Base-by-base conservation (phyloP, 192 early-diverging fungal genomes). In the Kickxella alabastrina region DNA sequence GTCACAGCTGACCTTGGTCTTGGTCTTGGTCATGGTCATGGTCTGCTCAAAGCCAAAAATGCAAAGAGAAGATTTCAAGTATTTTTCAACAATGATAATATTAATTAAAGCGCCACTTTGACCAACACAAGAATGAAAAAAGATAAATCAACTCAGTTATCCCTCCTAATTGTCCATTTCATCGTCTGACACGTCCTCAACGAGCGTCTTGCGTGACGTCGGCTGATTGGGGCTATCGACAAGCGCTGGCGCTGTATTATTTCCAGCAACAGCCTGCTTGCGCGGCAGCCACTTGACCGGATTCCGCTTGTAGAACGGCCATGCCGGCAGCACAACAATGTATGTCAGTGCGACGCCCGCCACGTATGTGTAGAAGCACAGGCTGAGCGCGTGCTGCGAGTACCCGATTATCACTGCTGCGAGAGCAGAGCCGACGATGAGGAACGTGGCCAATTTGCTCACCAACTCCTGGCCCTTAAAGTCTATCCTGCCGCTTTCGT, bases 401-500 rank as follows among this genome's bases (percentile, higher is more conserved):
- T 59, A 45, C 17, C 72, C 72, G 12, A 41, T 43, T 14, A n/a
- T 31, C 14, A 75, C 40, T n/a, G 65, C 55, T 1, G 42, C 46
- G 3, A 48, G 49, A 18, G 43, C 65, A 3, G 72, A 66, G 12
- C 40, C 36, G 12, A 46, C 50, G 22, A 64, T 27, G 10, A 68
- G 40, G 43, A 38, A 40, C 10, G 49, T 64, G 2, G 72, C 31
- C 47, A 75, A 9, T 26, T 37, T 56, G 57, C 54, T 57, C 10
- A 65, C 72, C n/a, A 50, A 53, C 25, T 53, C 19, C 61, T 75
- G 72, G 19, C 72, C 72, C n/a, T 27, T 31, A 43, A 75, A 75
- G 54, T 75, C 72, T 46, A 75, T 75, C 17, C 72, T 43, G 21
- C 72, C 72, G 48, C 72, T 60, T 48, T 68, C 72, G 8, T 64